A percentile compares a stretch with the other conserved stretches of the same genome.
phyloP scores from a whole-genome alignment of 208 protist genomes.

The Acanthamoeba lenticulata region DNA sequence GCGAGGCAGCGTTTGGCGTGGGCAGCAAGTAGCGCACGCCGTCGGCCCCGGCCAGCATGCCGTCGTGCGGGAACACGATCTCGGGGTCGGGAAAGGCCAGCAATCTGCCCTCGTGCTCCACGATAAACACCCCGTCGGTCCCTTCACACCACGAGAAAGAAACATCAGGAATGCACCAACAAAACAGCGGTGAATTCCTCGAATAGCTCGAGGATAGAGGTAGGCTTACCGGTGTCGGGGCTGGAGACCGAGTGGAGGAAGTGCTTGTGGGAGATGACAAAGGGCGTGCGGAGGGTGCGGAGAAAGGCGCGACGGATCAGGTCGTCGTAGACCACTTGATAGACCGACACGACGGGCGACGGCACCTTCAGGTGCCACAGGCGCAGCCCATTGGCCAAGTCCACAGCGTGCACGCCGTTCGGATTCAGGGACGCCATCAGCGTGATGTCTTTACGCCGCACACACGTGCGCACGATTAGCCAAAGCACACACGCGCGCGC shows the following conservation, averaged over 20 bases:
- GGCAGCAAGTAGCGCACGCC: background rate
- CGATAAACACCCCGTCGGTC: background rate
- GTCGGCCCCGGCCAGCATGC: background rate
- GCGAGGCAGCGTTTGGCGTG: background rate
- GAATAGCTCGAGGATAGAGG: background rate
- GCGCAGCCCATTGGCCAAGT: background rate
- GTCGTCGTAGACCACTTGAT: background rate
- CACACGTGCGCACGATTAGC: too few relatives aligned
- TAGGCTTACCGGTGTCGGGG: background rate
- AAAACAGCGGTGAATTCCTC: too few relatives aligned
- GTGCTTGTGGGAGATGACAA: conserved; percentile 41
- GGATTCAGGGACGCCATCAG: background rate
- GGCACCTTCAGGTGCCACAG: background rate
- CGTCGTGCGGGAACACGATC: background rate
- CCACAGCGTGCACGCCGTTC: background rate
- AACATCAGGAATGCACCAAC: background rate
- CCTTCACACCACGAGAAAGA: background rate
- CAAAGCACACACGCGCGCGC: too few relatives aligned
- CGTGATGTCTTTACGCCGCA: background rate
- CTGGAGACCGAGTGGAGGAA: conserved; percentile 6
- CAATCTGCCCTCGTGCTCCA: background rate
- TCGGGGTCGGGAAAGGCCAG: background rate
- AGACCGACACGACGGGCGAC: conserved; percentile 21
- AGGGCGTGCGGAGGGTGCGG: background rate
- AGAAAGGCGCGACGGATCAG: background rate